These are phyloP conservation scores for Sphagnum fallax DNA, from an alignment of 228 moss, liverwort and hornwort genomes.

Conservation along the genomic window DNA sequence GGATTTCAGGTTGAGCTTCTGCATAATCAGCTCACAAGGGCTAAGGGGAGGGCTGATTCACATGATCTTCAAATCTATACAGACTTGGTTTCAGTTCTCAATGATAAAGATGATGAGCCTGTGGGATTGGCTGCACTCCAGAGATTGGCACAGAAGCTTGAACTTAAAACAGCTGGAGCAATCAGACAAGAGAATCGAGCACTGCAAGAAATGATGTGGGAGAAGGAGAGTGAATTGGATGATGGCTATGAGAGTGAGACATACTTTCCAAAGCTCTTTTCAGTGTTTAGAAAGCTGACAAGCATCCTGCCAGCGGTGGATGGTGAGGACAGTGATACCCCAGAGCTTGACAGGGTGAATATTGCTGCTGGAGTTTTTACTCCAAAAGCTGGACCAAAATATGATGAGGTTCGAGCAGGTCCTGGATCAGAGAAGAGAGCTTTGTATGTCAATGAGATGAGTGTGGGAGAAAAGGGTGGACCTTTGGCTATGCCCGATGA, in stretches of 20 bases:
- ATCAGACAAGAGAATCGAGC: slow-evolving; percentile 57
- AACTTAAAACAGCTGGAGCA: slow-evolving; percentile 41
- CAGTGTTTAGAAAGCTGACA: slow-evolving; percentile 27
- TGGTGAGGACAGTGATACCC: slow-evolving; percentile 18
- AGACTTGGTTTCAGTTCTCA: slow-evolving; percentile 35
- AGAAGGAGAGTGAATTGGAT: slow-evolving; percentile 3
- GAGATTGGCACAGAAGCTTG: slow-evolving; percentile 53
- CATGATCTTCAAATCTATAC: slow-evolving; percentile 37
- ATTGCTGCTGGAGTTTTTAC: too few relatives aligned
- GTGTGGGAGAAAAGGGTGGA: slow-evolving; percentile 11
- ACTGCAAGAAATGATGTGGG: slow-evolving; percentile 46
- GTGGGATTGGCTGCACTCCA: slow-evolving; percentile 31
- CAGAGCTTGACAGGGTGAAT: slow-evolving; percentile 7
- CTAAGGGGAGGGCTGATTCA: slow-evolving; percentile 54
- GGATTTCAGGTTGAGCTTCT: slow-evolving; percentile 60
- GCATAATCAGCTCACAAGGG: slow-evolving; percentile 62
- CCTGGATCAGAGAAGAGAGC: slow-evolving; percentile 5
- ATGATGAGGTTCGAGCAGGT: not conserved
- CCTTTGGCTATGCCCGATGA: slow-evolving; percentile 42
- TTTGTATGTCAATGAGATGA: slow-evolving; percentile 7
- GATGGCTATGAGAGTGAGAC: slow-evolving; percentile 15
- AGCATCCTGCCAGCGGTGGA: slow-evolving; percentile 31
- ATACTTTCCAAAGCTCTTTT: slow-evolving; percentile 25
- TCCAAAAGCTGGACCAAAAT: too few relatives aligned
- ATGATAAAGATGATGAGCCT: slow-evolving; percentile 18